Conservation (phyloP, 1,284 basidiomycete genomes). For the Xerocomus amazonicus region DNA sequence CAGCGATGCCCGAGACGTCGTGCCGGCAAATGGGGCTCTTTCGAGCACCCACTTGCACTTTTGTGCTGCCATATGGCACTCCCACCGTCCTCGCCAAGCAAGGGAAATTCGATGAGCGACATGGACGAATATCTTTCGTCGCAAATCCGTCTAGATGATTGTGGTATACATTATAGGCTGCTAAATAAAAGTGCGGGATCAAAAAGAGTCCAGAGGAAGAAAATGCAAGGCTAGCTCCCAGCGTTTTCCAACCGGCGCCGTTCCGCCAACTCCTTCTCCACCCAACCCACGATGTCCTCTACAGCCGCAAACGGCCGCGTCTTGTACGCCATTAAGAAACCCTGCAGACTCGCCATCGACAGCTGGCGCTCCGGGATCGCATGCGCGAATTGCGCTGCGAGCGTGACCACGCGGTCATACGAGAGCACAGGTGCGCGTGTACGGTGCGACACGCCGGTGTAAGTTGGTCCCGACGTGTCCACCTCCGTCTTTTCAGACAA, state of each 20-base stretch:
- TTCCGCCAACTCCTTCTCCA: constrained; percentile 37
- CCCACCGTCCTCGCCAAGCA: no score
- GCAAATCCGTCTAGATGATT: no score
- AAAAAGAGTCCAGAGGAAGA: not conserved
- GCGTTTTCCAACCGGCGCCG: not conserved
- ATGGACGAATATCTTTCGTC: no score
- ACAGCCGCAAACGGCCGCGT: constrained; percentile 56
- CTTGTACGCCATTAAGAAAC: constrained; percentile 72
- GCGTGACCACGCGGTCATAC: constrained; percentile 32
- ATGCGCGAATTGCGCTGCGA: constrained; percentile 58
- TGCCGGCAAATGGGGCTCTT: no score
- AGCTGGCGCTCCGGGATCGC: constrained; percentile 61
- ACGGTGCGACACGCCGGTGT: constrained; percentile 33
- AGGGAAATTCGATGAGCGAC: no score
- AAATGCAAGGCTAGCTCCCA: not conserved
- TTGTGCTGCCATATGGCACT: no score
- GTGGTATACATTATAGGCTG: constrained; percentile 3
- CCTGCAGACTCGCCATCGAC: constrained; percentile 74
- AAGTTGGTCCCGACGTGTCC: constrained; percentile 19
- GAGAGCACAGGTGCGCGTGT: constrained; percentile 35
- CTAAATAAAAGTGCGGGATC: not conserved
- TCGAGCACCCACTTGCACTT: no score
- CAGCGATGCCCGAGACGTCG: no score
- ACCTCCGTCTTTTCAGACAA: constrained; percentile 17
- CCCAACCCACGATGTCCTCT: constrained; percentile 43